Evolutionary conservation across 2,329 filamentous ascomycete species (phyloP).

Genomic region (Orbilia quercus): DNA sequence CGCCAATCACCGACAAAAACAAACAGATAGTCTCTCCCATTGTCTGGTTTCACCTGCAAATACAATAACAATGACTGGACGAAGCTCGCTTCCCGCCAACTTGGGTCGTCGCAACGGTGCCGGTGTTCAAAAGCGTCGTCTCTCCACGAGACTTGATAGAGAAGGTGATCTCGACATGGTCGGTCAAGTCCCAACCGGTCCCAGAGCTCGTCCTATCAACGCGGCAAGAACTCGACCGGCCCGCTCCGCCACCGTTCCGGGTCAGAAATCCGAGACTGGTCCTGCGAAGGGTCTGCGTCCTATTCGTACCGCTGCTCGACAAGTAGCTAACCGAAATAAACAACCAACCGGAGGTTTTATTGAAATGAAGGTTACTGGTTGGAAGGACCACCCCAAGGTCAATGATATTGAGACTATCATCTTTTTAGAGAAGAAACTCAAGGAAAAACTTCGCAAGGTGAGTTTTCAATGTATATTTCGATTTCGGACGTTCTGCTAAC

Average conservation of each 20-base stretch:
- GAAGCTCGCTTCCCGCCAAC: slow-evolving; percentile 49
- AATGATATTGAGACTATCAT: slow-evolving; percentile 58
- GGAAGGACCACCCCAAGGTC: slow-evolving; percentile 58
- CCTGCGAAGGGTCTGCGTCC: slow-evolving; percentile 37
- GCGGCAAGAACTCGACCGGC: slow-evolving; percentile 16
- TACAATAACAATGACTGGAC: slow-evolving; percentile 45
- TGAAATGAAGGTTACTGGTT: slow-evolving; percentile 59
- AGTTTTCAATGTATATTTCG: slow-evolving; percentile 65
- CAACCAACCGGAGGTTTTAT: slow-evolving; percentile 67
- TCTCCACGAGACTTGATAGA: slow-evolving; percentile 33
- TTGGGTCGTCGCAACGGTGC: slow-evolving; percentile 35
- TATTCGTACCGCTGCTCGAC: slow-evolving; percentile 55
- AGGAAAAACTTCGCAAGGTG: slow-evolving; percentile 80
- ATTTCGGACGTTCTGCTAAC: slow-evolving; percentile 54
- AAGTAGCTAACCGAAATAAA: slow-evolving; percentile 80
- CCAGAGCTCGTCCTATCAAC: slow-evolving; percentile 39
- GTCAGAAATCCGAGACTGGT: slow-evolving; percentile 38
- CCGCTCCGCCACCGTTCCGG: slow-evolving; percentile 19
- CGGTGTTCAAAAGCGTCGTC: slow-evolving; percentile 40
- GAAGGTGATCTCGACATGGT: slow-evolving; percentile 53
- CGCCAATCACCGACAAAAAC: background rate
- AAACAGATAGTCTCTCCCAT: background rate
- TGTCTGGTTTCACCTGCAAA: background rate
- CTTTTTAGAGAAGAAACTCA: slow-evolving; percentile 59
- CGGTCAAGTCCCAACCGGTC: slow-evolving; percentile 42